Evolutionary conservation across 1,139 yeast genomes (phyloP).

Genomic region (Suhomyces ambrosiae): DNA sequence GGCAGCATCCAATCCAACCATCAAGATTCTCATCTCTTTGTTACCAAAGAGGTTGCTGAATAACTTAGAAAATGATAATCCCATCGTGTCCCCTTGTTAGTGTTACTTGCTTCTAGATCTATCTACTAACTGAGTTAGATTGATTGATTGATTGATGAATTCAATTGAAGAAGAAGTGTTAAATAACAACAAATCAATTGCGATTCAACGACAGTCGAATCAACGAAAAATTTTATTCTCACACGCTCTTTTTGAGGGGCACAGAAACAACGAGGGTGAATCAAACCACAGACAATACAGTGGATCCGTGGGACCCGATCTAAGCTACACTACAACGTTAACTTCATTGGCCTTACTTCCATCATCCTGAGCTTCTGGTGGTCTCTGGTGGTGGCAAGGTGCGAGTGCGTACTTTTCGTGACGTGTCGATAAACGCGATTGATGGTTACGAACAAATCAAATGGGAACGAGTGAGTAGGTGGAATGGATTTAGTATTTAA

Average conservation of each 20-base stretch:
- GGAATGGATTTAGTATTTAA: no score
- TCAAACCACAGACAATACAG: no score
- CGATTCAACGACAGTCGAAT: slow-evolving; percentile 13
- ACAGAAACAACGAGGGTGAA: no score
- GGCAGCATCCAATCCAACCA: slow-evolving; percentile 94
- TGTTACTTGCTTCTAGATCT: slow-evolving; percentile 8
- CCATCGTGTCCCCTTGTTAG: slow-evolving; percentile 49
- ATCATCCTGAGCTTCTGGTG: no score
- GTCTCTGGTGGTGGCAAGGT: background rate
- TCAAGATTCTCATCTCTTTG: slow-evolving; percentile 86
- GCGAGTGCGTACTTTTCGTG: slow-evolving; percentile 4
- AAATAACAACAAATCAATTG: slow-evolving; percentile 17
- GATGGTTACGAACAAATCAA: background rate
- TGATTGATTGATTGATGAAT: slow-evolving; percentile 12
- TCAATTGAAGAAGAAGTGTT: slow-evolving; percentile 13
- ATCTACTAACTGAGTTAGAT: slow-evolving; percentile 10
- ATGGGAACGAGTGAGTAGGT: background rate
- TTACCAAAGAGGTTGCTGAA: slow-evolving; percentile 83
- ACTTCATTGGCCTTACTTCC: no score
- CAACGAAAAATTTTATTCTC: slow-evolving; percentile 15
- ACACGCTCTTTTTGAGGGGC: slow-evolving; percentile 14
- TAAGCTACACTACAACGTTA: no score
- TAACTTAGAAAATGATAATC: slow-evolving; percentile 85
- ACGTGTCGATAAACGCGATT: slow-evolving; percentile 5
- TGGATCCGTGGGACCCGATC: no score